A percentile compares a stretch with the other conserved stretches of the same genome.
Conservation (phyloP, 1,139 yeast genomes). For the Taphrina deformans region DNA sequence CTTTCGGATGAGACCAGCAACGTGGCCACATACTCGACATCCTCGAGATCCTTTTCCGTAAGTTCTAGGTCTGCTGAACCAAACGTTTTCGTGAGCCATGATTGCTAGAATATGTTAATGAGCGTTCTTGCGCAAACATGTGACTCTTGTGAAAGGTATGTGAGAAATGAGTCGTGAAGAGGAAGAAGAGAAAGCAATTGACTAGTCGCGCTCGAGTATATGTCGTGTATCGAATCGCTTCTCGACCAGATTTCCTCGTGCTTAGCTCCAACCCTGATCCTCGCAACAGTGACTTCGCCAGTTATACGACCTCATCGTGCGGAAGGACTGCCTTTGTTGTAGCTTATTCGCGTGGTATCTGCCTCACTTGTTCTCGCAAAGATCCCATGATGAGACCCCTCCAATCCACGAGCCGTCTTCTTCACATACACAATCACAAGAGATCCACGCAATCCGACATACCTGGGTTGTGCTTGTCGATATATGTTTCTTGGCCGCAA, state of each 20-base stretch:
- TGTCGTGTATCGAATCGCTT: not conserved
- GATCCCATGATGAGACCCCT: not conserved
- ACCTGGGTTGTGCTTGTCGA: conserved; percentile 4
- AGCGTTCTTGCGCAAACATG: not conserved
- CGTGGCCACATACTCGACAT: conserved; percentile 99
- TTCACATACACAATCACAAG: not conserved
- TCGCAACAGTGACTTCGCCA: not conserved
- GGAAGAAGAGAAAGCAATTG: too few species aligned
- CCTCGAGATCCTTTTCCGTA: conserved; percentile 99
- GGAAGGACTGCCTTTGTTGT: not conserved
- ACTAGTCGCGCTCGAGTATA: not conserved
- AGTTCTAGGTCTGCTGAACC: conserved; percentile 99
- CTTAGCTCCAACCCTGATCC: not conserved
- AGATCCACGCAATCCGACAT: not conserved
- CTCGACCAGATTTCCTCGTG: not conserved
- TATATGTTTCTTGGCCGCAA: conserved; percentile 2
- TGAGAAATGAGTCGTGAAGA: too few species aligned
- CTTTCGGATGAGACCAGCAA: conserved; percentile 96
- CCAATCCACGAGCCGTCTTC: not conserved
- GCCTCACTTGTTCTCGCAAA: not conserved
- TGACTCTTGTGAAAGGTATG: not conserved
- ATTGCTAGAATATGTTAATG: conserved; percentile 10
- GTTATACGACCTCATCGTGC: not conserved
- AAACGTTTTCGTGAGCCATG: conserved; percentile 56
- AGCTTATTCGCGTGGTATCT: not conserved